Conservation (phyloP, 768 basidiomycete genomes). For the Russula sp. region DNA sequence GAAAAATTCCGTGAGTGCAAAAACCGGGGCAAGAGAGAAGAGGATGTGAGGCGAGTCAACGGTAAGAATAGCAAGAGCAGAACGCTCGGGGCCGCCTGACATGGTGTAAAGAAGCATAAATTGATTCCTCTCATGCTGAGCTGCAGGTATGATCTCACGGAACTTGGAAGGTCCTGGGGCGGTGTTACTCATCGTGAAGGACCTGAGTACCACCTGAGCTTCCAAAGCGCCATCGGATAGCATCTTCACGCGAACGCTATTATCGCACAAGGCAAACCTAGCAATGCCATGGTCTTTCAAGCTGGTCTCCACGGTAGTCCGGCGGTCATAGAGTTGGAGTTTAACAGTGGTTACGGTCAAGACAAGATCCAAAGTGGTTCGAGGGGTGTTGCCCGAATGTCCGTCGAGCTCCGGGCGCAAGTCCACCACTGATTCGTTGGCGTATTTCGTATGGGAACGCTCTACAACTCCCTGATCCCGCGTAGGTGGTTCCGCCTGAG, state of each 20-base stretch:
- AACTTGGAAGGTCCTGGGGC: conserved; percentile 76
- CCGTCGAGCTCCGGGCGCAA: conserved; percentile 57
- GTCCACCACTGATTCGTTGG: conserved; percentile 26
- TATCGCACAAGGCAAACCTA: conserved; percentile 77
- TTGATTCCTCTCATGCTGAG: conserved; percentile 81
- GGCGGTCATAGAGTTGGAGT: conserved; percentile 77
- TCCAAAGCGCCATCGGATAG: conserved; percentile 81
- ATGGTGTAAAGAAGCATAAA: conserved; percentile 89
- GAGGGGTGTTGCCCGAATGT: conserved; percentile 32
- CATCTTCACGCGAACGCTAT: conserved; percentile 71
- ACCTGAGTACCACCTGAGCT: conserved; percentile 81
- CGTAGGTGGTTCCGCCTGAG: conserved; percentile 29
- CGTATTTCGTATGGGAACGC: conserved; percentile 21
- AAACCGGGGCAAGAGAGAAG: conserved; percentile 86
- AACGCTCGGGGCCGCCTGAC: conserved; percentile 49
- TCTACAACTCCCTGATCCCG: conserved; percentile 15
- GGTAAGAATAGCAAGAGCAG: conserved; percentile 74
- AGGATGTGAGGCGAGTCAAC: conserved; percentile 91
- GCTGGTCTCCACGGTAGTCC: conserved; percentile 49
- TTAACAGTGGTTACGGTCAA: conserved; percentile 67
- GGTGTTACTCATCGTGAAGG: conserved; percentile 89
- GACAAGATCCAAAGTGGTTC: conserved; percentile 68
- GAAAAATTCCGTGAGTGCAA: conserved; percentile 85
- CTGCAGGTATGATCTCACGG: conserved; percentile 92
- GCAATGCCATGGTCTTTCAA: conserved; percentile 78